Evolutionary conservation across 2,329 filamentous ascomycete genomes (phyloP).

Genomic region (Verticillium nonalfalfae): DNA sequence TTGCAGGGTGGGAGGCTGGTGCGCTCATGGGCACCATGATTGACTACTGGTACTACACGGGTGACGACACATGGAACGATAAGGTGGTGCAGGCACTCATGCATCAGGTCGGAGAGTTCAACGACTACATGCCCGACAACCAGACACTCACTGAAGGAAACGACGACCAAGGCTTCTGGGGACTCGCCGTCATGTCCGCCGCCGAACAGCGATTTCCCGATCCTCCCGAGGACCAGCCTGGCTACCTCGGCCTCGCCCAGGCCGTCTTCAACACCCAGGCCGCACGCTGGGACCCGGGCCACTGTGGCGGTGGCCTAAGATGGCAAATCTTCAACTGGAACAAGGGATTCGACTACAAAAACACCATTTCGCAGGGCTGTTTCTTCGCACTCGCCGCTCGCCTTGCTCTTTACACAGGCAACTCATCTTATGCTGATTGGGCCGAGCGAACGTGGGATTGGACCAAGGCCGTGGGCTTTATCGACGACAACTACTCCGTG

Average conservation of each 20-base stretch:
- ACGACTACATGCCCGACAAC: conserved; percentile 73
- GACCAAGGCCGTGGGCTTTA: conserved; percentile 51
- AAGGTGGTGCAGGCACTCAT: conserved; percentile 62
- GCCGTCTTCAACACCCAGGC: conserved; percentile 78
- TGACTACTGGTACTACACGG: conserved; percentile 82
- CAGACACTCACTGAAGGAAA: conserved; percentile 65
- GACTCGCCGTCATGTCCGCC: conserved; percentile 61
- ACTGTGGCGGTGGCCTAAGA: conserved; percentile 69
- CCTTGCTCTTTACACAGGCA: conserved; percentile 70
- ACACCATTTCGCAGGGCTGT: conserved; percentile 56
- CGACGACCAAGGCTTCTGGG: conserved; percentile 74
- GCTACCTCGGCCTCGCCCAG: conserved; percentile 68
- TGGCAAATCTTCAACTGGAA: conserved; percentile 87
- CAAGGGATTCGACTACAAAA: conserved; percentile 73
- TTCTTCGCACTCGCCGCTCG: conserved; percentile 61
- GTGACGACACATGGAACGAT: conserved; percentile 65
- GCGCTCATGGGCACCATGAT: conserved; percentile 66
- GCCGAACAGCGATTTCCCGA: conserved; percentile 63
- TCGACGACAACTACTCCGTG: conserved; percentile 53
- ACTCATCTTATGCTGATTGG: conserved; percentile 72
- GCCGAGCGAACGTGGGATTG: conserved; percentile 68
- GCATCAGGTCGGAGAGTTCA: conserved; percentile 64
- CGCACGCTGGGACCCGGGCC: conserved; percentile 60
- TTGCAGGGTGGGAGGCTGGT: conserved; percentile 63
- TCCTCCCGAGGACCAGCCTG: conserved; percentile 47